These are phyloP conservation scores for Paraurostyla sp. DNA, from an alignment of 73 alveolate species.

Conservation along the genomic window DNA sequence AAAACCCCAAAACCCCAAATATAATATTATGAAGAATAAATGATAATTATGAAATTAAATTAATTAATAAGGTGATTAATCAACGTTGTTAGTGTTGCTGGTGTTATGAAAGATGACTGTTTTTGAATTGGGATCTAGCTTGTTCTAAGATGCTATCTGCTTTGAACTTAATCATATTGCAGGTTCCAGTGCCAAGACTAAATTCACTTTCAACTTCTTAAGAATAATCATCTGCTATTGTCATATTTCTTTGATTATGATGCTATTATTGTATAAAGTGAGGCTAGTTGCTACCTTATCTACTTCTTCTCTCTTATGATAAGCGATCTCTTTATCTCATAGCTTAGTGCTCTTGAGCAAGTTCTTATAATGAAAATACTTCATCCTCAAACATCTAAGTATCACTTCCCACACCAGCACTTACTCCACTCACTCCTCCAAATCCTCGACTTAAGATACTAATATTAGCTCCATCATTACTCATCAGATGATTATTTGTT, in stretches of 20 bases:
- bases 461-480: neutral
- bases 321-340: neutral
- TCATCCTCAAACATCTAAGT: slow-evolving; percentile 28
- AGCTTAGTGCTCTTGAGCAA: neutral
- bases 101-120: neutral
- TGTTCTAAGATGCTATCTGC: slow-evolving; percentile 25
- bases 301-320: neutral
- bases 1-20: no score
- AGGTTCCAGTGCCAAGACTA: slow-evolving; percentile 12
- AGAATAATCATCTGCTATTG: neutral
- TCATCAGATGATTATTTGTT: neutral
- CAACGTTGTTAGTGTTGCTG: no score
- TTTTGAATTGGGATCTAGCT: neutral
- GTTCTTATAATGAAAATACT: neutral
- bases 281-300: neutral
- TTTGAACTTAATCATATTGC: slow-evolving; percentile 14
- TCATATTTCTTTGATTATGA: no score
- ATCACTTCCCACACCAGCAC: neutral
- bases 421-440: neutral
- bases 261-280: no score
- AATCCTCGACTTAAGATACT: neutral
- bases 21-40: no score
- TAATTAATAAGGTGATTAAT: no score
- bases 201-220: slow-evolving; percentile 17
- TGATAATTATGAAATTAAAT: no score